Evolutionary conservation across 2,329 filamentous ascomycete genomes (phyloP).

Genomic region (Clonostachys rosea): DNA sequence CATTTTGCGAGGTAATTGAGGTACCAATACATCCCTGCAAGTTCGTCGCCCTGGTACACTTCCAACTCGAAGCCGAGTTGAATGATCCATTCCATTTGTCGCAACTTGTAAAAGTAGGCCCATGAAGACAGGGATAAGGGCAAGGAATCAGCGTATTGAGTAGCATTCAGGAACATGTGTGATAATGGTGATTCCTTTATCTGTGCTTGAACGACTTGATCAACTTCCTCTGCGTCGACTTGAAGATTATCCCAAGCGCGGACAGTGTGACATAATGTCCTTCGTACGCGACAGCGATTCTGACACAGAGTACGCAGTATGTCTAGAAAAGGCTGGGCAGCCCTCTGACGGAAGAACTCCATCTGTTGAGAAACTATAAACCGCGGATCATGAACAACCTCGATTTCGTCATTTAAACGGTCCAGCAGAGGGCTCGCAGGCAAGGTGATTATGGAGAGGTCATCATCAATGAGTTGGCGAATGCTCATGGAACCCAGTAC

Average conservation of each 20-base stretch:
- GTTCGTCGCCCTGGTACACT: constrained; percentile 81
- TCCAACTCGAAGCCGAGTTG: constrained; percentile 93
- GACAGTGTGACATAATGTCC: constrained; percentile 81
- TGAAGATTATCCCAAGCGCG: constrained; percentile 82
- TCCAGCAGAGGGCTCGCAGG: constrained; percentile 69
- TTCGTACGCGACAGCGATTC: constrained; percentile 84
- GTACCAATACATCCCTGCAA: constrained; percentile 89
- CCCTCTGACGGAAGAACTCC: constrained; percentile 60
- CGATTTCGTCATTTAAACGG: constrained; percentile 69
- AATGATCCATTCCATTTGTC: constrained; percentile 79
- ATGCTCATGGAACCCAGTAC: constrained; percentile 65
- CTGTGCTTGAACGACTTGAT: constrained; percentile 59
- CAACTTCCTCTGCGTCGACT: constrained; percentile 73
- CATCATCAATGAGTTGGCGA: constrained; percentile 73
- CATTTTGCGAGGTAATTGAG: constrained; percentile 69
- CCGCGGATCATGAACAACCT: constrained; percentile 67
- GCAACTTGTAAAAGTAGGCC: constrained; percentile 87
- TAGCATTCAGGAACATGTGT: neutral
- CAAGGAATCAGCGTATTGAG: neutral
- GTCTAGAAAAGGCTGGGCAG: constrained; percentile 72
- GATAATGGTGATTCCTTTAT: constrained; percentile 46
- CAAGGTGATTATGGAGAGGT: constrained; percentile 73
- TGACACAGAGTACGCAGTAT: constrained; percentile 81
- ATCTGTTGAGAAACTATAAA: constrained; percentile 70
- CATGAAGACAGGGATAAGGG: constrained; percentile 71